Base-by-base conservation (phyloP, 257 asterid genomes). In the Linderniella brevidens region DNA sequence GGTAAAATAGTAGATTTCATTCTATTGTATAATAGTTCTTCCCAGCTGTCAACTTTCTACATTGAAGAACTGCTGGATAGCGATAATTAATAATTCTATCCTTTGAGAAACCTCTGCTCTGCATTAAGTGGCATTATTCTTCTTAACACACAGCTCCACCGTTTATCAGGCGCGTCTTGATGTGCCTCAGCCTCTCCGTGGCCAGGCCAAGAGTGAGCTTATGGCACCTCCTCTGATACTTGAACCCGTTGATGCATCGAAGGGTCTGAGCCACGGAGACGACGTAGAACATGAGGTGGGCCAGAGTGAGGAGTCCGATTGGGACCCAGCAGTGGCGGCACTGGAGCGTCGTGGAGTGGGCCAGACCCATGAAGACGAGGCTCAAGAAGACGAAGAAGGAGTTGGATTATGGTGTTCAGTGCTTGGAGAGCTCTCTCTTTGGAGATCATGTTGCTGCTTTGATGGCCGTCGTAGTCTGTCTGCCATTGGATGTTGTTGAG, bases 311-410 rank as follows among this genome's bases (percentile, higher is more conserved):
- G 1, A 87, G 75, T 29, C 95, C 97, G 32, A 87, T 83, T 25
- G 97, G 95, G 13, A 79, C 62, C 97, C 97, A 87, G 41, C 95
- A 83, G 40, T 87, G 97, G 55, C 88, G 60, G 73, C 95, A 87
- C 52, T 83, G 83, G 15, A 87, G 88, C 29, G 70, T 60, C 0
- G 74, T 17, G 0, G 95, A 69, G 53, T 75, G 71, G 15, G 92
- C 57, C 59, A 70, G 72, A 12, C 69, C 80, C 16, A 77, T 10
- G 45, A 83, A 77, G 8, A 87, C 60, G 4, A 83, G 51, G 8
- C 65, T 73, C 37, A 87, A n/a, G 66, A 83, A 82, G 52, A 87
- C 59, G 78, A 87, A 83, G 72, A 87, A 87, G 49, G 71, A 87
- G 97, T 55, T 87, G 97, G 76, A 87, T 80, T 11, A 87, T 77